These are phyloP conservation scores for Leptographium flavum DNA, from an alignment of 2,329 filamentous ascomycete genomes.

Conservation along the genomic window DNA sequence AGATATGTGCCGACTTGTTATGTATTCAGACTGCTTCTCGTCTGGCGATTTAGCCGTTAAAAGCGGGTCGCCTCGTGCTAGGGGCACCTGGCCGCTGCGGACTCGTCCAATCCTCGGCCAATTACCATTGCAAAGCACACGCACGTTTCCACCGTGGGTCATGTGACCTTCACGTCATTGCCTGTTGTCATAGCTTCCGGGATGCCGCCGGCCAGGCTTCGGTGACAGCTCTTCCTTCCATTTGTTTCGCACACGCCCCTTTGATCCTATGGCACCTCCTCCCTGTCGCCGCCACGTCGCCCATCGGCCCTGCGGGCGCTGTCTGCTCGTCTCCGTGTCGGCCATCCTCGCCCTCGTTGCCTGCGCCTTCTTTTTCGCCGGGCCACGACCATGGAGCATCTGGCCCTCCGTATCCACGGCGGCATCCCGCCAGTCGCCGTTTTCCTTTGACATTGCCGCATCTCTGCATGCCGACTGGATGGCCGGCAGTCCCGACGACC, in stretches of 20 bases:
- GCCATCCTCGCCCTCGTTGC: neutral
- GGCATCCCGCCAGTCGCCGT: conserved; percentile 15
- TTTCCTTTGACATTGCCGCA: conserved; percentile 26
- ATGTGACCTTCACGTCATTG: too few species aligned
- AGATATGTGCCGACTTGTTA: too few species aligned
- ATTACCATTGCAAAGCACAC: too few species aligned
- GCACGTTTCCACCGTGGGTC: too few species aligned
- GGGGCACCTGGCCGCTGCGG: too few species aligned
- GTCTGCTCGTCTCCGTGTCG: neutral
- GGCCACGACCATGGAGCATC: neutral
- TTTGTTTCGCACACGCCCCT: neutral
- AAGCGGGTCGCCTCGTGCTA: too few species aligned
- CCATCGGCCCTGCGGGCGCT: neutral
- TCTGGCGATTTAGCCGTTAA: too few species aligned
- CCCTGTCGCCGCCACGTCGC: neutral
- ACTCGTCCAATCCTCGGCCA: too few species aligned
- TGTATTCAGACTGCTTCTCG: too few species aligned
- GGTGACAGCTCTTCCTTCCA: neutral
- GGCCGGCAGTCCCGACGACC: conserved; percentile 25
- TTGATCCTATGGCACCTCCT: neutral
- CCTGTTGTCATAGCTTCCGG: neutral
- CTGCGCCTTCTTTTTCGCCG: neutral
- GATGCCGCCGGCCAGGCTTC: neutral
- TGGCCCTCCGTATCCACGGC: neutral
- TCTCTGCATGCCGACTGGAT: conserved; percentile 26